Evolutionary conservation across 345 rosid species (phyloP).

Genomic region (Salix udensis): DNA sequence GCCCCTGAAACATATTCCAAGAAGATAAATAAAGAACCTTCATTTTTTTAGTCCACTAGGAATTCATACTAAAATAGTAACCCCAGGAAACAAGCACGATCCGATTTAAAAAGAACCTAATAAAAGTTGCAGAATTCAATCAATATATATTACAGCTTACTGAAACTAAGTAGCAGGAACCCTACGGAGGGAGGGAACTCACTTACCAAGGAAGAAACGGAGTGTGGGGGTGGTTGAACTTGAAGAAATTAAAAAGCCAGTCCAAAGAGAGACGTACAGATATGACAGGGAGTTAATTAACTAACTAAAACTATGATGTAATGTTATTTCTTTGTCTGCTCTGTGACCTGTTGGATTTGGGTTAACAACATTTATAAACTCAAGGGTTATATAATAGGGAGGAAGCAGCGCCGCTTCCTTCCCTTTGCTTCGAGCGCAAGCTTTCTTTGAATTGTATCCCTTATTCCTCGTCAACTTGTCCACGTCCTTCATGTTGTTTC

Average conservation of each 20-base stretch:
- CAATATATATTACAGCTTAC: too few species aligned
- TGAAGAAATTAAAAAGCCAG: background rate
- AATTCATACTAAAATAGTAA: too few species aligned
- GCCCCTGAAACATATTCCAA: too few species aligned
- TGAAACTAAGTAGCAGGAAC: too few species aligned
- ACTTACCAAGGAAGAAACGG: background rate
- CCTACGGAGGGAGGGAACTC: background rate
- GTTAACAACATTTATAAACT: background rate
- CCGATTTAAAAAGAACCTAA: too few species aligned
- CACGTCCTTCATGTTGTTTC: background rate
- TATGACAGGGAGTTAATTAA: too few species aligned
- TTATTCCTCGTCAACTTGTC: too few species aligned
- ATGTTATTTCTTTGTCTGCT: background rate
- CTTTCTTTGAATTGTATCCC: background rate
- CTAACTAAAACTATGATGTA: too few species aligned
- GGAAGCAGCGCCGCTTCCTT: background rate
- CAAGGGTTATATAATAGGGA: background rate
- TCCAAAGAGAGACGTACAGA: background rate
- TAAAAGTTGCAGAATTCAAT: too few species aligned
- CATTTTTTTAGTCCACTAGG: too few species aligned
- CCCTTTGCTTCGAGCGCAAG: background rate
- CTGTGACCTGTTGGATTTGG: background rate
- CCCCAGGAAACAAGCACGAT: too few species aligned
- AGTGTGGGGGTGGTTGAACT: background rate
- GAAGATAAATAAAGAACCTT: too few species aligned